These are phyloP conservation scores for Hypoxylon perforatum DNA, from an alignment of 495 filamentous ascomycete genomes.

Conservation along the genomic window DNA sequence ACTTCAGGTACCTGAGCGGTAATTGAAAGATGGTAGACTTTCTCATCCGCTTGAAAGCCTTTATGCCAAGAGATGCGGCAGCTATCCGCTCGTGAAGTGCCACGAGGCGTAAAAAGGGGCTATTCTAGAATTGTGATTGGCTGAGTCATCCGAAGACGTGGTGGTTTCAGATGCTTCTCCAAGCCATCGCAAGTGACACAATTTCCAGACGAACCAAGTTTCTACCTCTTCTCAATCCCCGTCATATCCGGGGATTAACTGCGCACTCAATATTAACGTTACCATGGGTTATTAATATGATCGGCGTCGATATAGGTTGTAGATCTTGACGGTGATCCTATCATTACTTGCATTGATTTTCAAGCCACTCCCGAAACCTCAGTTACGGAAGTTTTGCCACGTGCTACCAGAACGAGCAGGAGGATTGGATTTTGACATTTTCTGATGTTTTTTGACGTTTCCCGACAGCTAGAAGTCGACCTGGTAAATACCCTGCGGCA, in stretches of 20 bases:
- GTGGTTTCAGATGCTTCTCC: slow-evolving; percentile 24
- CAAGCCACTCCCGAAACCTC: slow-evolving; percentile 19
- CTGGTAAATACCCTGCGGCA: background rate
- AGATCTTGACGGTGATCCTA: slow-evolving; percentile 29
- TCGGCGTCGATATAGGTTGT: slow-evolving; percentile 17
- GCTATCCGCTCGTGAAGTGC: background rate
- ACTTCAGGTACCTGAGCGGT: too few relatives aligned
- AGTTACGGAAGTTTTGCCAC: slow-evolving; percentile 19
- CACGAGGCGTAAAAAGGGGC: slow-evolving; percentile 16
- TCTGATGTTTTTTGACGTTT: slow-evolving; percentile 12
- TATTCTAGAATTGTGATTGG: slow-evolving; percentile 22
- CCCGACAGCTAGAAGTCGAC: background rate
- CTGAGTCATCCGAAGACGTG: background rate
- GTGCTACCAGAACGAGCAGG: slow-evolving; percentile 2
- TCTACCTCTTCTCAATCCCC: slow-evolving; percentile 25
- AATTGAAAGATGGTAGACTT: too few relatives aligned
- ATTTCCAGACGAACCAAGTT: slow-evolving; percentile 32
- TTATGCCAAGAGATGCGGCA: background rate
- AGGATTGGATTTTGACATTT: background rate
- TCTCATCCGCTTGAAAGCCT: too few relatives aligned
- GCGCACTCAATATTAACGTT: slow-evolving; percentile 10
- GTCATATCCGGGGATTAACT: slow-evolving; percentile 7
- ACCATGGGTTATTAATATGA: slow-evolving; percentile 9
- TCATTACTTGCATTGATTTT: slow-evolving; percentile 34
- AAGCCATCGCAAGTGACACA: slow-evolving; percentile 15